phyloP scores from a whole-genome alignment of 805 yeast genomes.

The Wickerhamomyces strasburgensis region DNA sequence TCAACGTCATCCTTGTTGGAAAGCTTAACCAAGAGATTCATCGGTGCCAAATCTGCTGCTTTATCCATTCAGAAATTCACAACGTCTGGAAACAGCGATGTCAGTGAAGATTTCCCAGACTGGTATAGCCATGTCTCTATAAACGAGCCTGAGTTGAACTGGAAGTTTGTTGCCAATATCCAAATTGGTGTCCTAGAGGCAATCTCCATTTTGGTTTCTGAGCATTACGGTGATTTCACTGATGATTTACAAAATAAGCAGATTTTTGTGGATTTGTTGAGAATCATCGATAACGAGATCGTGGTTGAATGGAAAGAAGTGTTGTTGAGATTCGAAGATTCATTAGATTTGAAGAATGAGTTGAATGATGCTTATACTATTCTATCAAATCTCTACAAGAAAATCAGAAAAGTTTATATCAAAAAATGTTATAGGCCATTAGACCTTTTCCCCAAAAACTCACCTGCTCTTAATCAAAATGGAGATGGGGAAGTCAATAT shows the following conservation, averaged over 20 bases:
- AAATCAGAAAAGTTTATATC: constrained; percentile 63
- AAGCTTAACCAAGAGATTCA: constrained; percentile 48
- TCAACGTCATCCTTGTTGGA: constrained; percentile 49
- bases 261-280: constrained; percentile 58
- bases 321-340: constrained; percentile 17
- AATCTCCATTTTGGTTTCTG: constrained; percentile 60
- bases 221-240: constrained; percentile 71
- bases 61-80: constrained; percentile 38
- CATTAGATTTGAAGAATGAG: constrained; percentile 21
- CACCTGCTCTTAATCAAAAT: constrained; percentile 3
- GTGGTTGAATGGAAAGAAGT: constrained; percentile 43
- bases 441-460: constrained; percentile 18
- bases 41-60: constrained; percentile 61
- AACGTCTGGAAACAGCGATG: constrained; percentile 9
- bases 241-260: constrained; percentile 59
- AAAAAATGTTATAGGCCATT: constrained; percentile 65
- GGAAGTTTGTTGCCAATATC: constrained; percentile 66
- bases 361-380: constrained; percentile 25
- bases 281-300: constrained; percentile 64
- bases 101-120: constrained; percentile 41
- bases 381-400: constrained; percentile 47
- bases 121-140: constrained; percentile 43
- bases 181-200: constrained; percentile 81
- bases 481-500: constrained; percentile 5
- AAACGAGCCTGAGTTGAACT: constrained; percentile 49